Percentiles rank a stretch among this genome's conserved stretches.
These are phyloP conservation scores for Sarocladium brachiariae DNA, from an alignment of 2,329 filamentous ascomycete genomes.

Conservation along the genomic window DNA sequence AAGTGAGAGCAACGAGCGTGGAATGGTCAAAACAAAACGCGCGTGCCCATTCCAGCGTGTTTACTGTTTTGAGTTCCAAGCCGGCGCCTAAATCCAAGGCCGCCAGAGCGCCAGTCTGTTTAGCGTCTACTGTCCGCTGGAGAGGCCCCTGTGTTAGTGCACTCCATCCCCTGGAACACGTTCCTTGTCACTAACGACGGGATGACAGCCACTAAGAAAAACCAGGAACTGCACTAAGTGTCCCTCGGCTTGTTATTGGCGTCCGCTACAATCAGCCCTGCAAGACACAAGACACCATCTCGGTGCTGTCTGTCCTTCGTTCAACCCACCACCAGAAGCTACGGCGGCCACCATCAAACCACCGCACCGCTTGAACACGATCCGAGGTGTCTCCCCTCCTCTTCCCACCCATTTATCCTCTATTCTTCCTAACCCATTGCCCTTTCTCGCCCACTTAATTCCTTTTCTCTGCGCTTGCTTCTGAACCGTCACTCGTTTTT, in stretches of 20 bases:
- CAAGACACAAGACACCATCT: not conserved
- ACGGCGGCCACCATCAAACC: not conserved
- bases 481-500: constrained; percentile 3
- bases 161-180: not conserved
- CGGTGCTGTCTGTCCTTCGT: not conserved
- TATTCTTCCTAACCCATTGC: not conserved
- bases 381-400: constrained; percentile 1
- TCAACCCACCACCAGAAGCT: constrained; percentile 1
- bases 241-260: no score
- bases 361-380: not conserved
- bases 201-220: not conserved
- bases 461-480: not conserved
- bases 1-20: not conserved
- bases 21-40: constrained; percentile 9
- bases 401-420: not conserved
- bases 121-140: not conserved
- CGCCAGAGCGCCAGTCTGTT: not conserved
- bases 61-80: constrained; percentile 6
- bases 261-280: no score
- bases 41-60: constrained; percentile 6
- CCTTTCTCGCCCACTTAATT: not conserved
- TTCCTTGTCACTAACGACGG: not conserved
- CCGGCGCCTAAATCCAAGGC: not conserved
- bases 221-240: no score
- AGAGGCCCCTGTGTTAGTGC: not conserved